Base-by-base conservation (phyloP, 1,284 basidiomycete genomes). In the Tilletiopsis washingtonensis region DNA sequence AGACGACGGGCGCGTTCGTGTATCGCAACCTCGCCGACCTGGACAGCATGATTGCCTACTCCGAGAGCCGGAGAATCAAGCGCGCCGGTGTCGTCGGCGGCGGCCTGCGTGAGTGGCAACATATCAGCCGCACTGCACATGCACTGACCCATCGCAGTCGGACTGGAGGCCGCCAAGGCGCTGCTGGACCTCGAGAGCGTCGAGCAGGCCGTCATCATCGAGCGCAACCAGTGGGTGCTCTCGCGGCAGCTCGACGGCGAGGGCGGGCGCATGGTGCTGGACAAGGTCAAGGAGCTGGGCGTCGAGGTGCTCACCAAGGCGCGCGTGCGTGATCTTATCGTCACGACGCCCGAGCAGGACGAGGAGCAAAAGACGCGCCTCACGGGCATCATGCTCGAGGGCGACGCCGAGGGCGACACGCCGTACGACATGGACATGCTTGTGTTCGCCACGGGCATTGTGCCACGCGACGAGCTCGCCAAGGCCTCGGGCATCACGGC, bases 161-260 rank as follows among this genome's bases (percentile, higher is more conserved):
- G 84, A 14, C 76, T 86, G 23, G 84, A 86, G 74, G 84, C 84
- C 0, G 84, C 84, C 12, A 85, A 85, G 62, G 84, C 84, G 0
- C 77, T 82, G 4, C 80, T 82, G 58, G 84, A 86, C 69, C 76
- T 84, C 54, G 72, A 74, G 47, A 76, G 75, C n/a, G 59, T 76
- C 43, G 67, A 73, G 17, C 67, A 77, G 37, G 80, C 81, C 27
- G 65, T 77, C 15, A 81, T 84, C 59, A 73, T 84, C 34, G 82
- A 84, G 62, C 78, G 83, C n/a, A 78, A 80, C 53, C 74, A 74
- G 0, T 83, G 80, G 67, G 81, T 82, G 0, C 76, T 86, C 46
- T 83, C 82, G 42, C 81, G 84, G 14, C 85, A 86, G 66, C 78
- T 87, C 7, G 85, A 86, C 56, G 75, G 76, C 2, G 80, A 82